Base-by-base conservation (phyloP, 1,139 yeast species). In the Yamadazyma atmosphaerica region DNA sequence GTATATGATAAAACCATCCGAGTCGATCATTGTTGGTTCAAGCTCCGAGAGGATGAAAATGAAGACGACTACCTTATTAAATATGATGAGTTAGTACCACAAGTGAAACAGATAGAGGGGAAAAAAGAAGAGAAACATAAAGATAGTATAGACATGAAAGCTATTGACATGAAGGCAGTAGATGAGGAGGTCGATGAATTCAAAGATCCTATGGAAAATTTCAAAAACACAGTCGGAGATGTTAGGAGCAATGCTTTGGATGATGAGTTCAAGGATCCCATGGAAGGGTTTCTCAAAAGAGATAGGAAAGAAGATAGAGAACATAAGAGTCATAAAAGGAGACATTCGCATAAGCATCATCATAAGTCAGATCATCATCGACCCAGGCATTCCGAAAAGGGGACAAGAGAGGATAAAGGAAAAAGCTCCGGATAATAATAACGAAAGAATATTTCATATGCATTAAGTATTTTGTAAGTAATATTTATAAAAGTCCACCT, bases 21-120 rank as follows among this genome's bases (percentile, higher is more conserved):
- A 41, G 95, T 89, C 3, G 96, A 89, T 54, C 97, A 89, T 65
- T 78, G 85, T 11, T 72, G 79, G 48, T 88, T 77, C 56, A 72
- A 72, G 44, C 72, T 82, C 28, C 72, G 74, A 42, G 77, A 70
- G 10, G 78, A 71, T 6, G 79, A 77, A 37, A 72, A 65, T 21
- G 79, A 74, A 44, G 77, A 69, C 32, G 68, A 65, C 38, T 69
- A 57, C 47, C 38, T 46, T 44, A 54, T 72, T 4, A 63, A 68
- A 39, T 72, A 71, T 42, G 54, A 60, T 6, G 53, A 49, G 15
- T 44, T 47, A 13, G 46, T 49, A 13, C 51, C 50, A 13, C 49
- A 49, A 31, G 33, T 30, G 21, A 45, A 43, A 33, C 40, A 38
- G 29, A 41, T 48, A 14, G 26, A 23, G 11, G 12, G 11, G 9